Evolutionary conservation across 345 rosid species (phyloP).

Genomic region (Luvunga scandens): DNA sequence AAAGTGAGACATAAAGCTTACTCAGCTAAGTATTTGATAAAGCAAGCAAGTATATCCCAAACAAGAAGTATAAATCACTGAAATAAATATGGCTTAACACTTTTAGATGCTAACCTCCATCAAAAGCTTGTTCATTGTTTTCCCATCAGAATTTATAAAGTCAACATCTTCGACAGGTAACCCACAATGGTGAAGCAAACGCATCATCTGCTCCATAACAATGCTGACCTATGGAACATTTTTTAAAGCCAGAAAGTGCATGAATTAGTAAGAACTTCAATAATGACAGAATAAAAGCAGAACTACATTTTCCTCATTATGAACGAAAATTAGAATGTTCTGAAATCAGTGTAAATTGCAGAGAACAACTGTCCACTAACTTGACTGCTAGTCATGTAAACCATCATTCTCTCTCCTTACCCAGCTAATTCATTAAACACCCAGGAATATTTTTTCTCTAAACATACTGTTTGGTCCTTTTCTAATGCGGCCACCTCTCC

Average conservation of each 20-base stretch:
- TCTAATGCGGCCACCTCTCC: not conserved
- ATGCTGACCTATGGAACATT: slow-evolving; percentile 61
- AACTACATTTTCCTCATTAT: not conserved
- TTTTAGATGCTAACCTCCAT: slow-evolving; percentile 57
- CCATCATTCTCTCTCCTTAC: not conserved
- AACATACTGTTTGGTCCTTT: not conserved
- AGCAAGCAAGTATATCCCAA: not conserved
- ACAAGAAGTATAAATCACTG: not conserved
- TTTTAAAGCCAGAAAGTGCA: slow-evolving; percentile 7
- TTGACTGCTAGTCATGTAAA: not conserved
- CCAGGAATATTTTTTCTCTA: slow-evolving; percentile 1
- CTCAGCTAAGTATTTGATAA: not conserved
- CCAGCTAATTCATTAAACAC: not conserved
- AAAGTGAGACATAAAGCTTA: not conserved
- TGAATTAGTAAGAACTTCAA: not conserved
- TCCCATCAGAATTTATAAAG: slow-evolving; percentile 93
- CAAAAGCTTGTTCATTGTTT: slow-evolving; percentile 83
- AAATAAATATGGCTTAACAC: not conserved
- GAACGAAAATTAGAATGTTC: not conserved
- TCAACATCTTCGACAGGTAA: slow-evolving; percentile 91
- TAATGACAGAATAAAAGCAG: not conserved
- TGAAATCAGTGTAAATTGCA: not conserved
- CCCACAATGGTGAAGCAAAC: slow-evolving; percentile 86
- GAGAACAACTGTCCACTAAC: not conserved
- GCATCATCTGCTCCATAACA: slow-evolving; percentile 98